phyloP scores from a whole-genome alignment of 139 green algal species.

The Ettlia oleoabundans region DNA sequence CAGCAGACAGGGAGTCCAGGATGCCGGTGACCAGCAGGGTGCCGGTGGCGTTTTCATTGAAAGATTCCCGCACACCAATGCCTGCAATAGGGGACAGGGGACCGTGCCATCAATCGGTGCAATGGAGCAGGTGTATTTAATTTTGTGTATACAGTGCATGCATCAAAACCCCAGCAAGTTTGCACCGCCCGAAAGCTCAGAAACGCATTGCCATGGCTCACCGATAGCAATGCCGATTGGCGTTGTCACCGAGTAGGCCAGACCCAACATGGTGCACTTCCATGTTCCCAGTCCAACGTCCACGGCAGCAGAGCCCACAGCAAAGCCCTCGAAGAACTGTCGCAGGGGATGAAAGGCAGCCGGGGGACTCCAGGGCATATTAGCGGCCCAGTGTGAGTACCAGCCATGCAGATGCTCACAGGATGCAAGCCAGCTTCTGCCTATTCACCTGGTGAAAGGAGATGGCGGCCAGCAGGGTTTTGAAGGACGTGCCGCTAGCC shows the following conservation, averaged over 20 bases:
- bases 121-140: neutral
- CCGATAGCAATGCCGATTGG: conserved; percentile 24
- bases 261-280: neutral
- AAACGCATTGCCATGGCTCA: neutral
- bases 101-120: neutral
- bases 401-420: too few species aligned
- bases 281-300: neutral
- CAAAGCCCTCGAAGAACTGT: conserved; percentile 40
- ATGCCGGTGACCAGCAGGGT: conserved; percentile 25
- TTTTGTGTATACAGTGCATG: neutral
- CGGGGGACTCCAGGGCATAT: too few species aligned
- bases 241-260: conserved; percentile 23
- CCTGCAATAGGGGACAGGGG: neutral
- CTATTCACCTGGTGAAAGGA: conserved; percentile 39
- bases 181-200: too few species aligned
- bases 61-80: conserved; percentile 41
- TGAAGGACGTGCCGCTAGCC: conserved; percentile 17
- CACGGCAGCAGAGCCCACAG: conserved; percentile 23
- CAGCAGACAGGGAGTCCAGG: conserved; percentile 25
- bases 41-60: conserved; percentile 45
- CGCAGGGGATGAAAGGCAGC: too few species aligned
- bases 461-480: conserved; percentile 27
- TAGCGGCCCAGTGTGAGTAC: too few species aligned
- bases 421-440: too few species aligned
- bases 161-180: too few species aligned